Evolutionary conservation across 2,329 filamentous ascomycete genomes (phyloP).

Genomic region (Pleoardoris graminearum): DNA sequence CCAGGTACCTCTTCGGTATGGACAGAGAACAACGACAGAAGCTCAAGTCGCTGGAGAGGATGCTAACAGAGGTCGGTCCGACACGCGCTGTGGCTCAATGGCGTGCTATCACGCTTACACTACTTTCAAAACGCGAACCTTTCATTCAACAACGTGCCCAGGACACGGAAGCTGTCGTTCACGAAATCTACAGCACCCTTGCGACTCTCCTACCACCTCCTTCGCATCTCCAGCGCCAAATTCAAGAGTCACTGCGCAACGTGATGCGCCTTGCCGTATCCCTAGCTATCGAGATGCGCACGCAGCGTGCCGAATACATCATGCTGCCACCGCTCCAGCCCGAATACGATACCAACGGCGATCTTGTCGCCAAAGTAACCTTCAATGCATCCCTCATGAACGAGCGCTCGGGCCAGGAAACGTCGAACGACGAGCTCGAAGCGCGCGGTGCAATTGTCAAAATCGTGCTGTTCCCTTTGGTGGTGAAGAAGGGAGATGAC

Average conservation of each 20-base stretch:
- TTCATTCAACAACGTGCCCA: constrained; percentile 82
- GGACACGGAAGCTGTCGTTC: constrained; percentile 94
- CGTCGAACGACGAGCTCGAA: constrained; percentile 80
- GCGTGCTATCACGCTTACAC: constrained; percentile 91
- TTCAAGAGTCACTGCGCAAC: constrained; percentile 80
- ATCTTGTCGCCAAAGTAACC: constrained; percentile 80
- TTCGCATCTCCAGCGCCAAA: constrained; percentile 74
- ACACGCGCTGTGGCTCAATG: constrained; percentile 90
- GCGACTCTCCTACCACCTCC: constrained; percentile 86
- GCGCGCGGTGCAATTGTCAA: constrained; percentile 76
- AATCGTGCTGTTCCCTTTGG: constrained; percentile 91
- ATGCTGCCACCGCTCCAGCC: constrained; percentile 96
- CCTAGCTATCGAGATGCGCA: constrained; percentile 95
- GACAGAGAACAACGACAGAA: constrained; percentile 97
- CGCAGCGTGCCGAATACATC: constrained; percentile 94
- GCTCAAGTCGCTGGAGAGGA: constrained; percentile 93
- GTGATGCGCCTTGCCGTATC: constrained; percentile 88
- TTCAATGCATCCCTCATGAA: constrained; percentile 97
- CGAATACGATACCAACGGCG: constrained; percentile 91
- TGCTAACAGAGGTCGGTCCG: constrained; percentile 84
- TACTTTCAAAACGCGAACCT: constrained; percentile 77
- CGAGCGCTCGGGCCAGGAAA: constrained; percentile 74
- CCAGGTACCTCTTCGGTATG: constrained; percentile 97
- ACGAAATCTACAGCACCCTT: constrained; percentile 84
- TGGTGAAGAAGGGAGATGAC: constrained; percentile 95